phyloP scores from a whole-genome alignment of 2,329 filamentous ascomycete species.

The Apiospora aurea region DNA sequence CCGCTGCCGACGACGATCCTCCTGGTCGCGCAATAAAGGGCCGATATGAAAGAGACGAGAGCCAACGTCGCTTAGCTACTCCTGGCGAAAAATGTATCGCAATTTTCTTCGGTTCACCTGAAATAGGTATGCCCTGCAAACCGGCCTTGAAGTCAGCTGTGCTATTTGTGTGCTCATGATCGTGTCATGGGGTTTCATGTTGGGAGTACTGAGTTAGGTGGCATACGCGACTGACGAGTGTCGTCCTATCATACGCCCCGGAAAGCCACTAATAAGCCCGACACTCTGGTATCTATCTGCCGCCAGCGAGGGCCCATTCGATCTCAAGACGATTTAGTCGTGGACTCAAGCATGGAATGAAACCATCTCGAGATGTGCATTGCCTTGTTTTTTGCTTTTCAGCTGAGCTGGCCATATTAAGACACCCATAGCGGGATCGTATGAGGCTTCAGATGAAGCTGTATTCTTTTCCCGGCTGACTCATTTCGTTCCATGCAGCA shows the following conservation, averaged over 20 bases:
- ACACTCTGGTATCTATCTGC: background rate
- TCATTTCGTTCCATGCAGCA: constrained; percentile 7
- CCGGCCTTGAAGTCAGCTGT: background rate
- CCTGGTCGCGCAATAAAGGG: background rate
- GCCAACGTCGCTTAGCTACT: background rate
- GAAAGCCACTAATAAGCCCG: background rate
- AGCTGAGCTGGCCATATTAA: background rate
- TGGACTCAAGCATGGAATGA: background rate
- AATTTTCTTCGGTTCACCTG: constrained; percentile 3
- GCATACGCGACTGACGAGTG: background rate
- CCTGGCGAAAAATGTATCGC: background rate
- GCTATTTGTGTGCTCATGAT: constrained; percentile 8
- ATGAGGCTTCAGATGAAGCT: background rate
- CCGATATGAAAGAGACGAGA: background rate
- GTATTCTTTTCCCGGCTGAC: background rate
- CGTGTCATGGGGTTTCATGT: constrained; percentile 20
- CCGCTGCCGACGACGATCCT: constrained; percentile 7
- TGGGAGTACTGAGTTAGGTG: background rate
- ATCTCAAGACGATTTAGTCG: background rate
- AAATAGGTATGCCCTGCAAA: background rate
- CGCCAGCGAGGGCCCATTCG: background rate
- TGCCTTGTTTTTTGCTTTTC: background rate
- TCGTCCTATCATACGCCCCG: background rate
- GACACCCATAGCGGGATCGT: background rate
- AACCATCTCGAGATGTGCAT: background rate